phyloP scores from a whole-genome alignment of 2,329 filamentous ascomycete species.

The Trichoderma sp. region DNA sequence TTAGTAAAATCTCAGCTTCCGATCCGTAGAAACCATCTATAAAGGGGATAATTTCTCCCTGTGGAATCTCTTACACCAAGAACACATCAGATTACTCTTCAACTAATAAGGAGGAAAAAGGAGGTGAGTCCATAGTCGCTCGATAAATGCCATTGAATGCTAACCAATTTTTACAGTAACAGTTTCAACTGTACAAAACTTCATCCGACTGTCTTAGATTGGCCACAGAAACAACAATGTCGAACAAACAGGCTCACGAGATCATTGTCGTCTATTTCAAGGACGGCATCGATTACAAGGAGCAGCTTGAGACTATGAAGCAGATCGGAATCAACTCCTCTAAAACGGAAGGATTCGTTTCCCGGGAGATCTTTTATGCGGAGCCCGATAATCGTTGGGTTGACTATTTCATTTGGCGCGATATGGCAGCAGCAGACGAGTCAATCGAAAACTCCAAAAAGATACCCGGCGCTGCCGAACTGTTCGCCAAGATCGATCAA shows the following conservation, averaged over 20 bases:
- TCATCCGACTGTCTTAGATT: not conserved
- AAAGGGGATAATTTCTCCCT: not conserved
- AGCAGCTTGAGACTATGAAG: not conserved
- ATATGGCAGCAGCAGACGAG: not conserved
- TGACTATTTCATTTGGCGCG: not conserved
- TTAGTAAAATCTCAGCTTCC: not conserved
- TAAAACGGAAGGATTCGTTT: not conserved
- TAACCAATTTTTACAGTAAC: not conserved
- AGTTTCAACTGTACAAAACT: not conserved
- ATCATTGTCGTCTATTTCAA: not conserved
- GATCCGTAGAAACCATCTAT: not conserved
- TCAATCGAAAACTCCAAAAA: not conserved
- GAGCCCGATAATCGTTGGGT: not conserved
- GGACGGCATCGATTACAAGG: not conserved
- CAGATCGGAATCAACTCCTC: not conserved
- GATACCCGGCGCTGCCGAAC: not conserved
- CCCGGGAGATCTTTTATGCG: not conserved
- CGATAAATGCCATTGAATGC: not conserved
- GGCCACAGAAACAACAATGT: not conserved
- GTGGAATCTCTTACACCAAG: not conserved
- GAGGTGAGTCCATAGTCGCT: not conserved
- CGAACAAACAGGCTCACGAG: not conserved
- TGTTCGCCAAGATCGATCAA: not conserved
- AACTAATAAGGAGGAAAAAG: not conserved
- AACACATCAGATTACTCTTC: not conserved